Conservation (phyloP, 2,329 filamentous ascomycete species). For the Talaromyces sp. region DNA sequence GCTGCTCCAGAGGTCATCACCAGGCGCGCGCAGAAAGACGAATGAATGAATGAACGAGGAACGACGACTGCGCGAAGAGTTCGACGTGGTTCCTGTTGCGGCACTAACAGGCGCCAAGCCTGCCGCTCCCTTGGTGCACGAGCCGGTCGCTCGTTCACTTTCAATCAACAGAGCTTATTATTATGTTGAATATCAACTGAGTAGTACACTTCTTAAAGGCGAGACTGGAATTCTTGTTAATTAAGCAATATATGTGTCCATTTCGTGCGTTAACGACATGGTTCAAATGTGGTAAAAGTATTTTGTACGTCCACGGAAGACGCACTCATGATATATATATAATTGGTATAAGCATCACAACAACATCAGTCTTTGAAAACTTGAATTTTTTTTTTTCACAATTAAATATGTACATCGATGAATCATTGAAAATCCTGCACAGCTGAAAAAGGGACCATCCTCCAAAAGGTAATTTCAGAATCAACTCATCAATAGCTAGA, state of each 20-base stretch:
- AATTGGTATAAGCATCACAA: no score
- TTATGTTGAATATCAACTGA: no score
- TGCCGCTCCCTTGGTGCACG: not conserved
- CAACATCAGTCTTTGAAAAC: no score
- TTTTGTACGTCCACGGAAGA: not conserved
- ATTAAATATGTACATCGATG: no score
- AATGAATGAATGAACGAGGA: not conserved
- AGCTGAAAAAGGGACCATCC: no score
- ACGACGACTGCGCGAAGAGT: not conserved
- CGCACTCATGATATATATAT: not conserved
- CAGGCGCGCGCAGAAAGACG: not conserved
- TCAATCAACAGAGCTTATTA: no score
- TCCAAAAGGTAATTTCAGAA: not conserved
- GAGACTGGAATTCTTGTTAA: no score
- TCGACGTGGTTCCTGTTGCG: not conserved
- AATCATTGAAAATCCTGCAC: no score
- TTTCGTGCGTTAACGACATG: not conserved
- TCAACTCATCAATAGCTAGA: not conserved
- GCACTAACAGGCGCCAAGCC: not conserved
- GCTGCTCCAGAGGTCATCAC: not conserved
- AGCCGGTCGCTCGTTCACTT: no score
- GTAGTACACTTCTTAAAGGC: no score
- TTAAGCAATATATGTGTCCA: not conserved
- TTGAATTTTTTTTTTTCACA: no score
- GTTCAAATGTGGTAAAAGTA: not conserved